These are phyloP conservation scores for Sabuloglossum arenarium DNA, from an alignment of 495 filamentous ascomycete genomes.

Conservation along the genomic window DNA sequence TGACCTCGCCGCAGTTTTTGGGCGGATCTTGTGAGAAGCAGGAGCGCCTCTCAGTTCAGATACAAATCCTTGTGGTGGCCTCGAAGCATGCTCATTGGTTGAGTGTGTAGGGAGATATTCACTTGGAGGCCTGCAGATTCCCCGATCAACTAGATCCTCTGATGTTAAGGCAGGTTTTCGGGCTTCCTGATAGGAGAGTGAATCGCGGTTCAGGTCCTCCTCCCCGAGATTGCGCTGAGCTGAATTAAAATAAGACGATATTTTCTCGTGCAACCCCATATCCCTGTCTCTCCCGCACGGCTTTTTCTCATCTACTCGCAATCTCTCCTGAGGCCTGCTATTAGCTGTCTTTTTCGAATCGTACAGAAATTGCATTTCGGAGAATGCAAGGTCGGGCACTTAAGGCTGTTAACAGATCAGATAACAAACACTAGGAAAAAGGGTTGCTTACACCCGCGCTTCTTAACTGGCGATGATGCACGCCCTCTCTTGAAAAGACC, in stretches of 20 bases:
- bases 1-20: not conserved
- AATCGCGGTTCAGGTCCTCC: not conserved
- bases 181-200: not conserved
- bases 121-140: not conserved
- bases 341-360: not conserved
- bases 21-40: not conserved
- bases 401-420: not conserved
- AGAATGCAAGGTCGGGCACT: constrained; percentile 1
- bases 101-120: not conserved
- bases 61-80: not conserved
- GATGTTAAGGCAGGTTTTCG: not conserved
- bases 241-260: not conserved
- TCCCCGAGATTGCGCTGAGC: not conserved
- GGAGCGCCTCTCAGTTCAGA: not conserved
- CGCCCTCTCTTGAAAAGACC: not conserved
- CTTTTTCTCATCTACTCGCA: not conserved
- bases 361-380: constrained; percentile 1
- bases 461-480: not conserved
- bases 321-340: not conserved
- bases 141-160: not conserved
- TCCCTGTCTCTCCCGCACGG: not conserved
- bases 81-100: not conserved
- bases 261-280: not conserved
- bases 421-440: not conserved
- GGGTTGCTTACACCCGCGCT: not conserved